Evolutionary conservation across 2,329 filamentous ascomycete species (phyloP).

Genomic region (Cladosporium sp.): DNA sequence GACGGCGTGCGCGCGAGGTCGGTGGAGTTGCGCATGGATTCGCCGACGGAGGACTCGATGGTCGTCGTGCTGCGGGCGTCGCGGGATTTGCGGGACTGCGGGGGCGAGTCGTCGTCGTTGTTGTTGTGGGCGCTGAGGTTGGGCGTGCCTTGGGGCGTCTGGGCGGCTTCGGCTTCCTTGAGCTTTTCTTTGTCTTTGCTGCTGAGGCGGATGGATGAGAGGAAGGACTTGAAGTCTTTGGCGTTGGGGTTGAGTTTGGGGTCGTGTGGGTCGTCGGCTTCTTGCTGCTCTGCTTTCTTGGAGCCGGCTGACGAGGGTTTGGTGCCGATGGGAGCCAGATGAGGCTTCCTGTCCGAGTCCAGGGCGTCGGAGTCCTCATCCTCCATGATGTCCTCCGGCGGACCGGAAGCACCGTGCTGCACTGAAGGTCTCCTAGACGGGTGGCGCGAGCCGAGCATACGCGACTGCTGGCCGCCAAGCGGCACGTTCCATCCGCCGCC

Average conservation of each 20-base stretch:
- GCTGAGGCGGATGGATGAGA: slow-evolving; percentile 40
- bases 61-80: slow-evolving; percentile 37
- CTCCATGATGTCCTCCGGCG: slow-evolving; percentile 48
- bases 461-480: slow-evolving; percentile 35
- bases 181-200: slow-evolving; percentile 34
- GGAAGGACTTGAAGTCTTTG: slow-evolving; percentile 73
- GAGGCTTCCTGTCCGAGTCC: slow-evolving; percentile 43
- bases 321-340: slow-evolving; percentile 70
- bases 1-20: slow-evolving; percentile 27
- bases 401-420: slow-evolving; percentile 65
- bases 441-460: slow-evolving; percentile 52
- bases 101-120: slow-evolving; percentile 29
- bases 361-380: slow-evolving; percentile 42
- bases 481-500: slow-evolving; percentile 34
- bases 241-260: slow-evolving; percentile 77
- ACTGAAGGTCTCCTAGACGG: slow-evolving; percentile 76
- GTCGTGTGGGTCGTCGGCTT: slow-evolving; percentile 44
- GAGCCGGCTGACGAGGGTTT: slow-evolving; percentile 35
- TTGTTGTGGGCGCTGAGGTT: not conserved
- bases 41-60: slow-evolving; percentile 25
- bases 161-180: slow-evolving; percentile 15
- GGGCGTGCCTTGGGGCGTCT: slow-evolving; percentile 10
- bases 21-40: slow-evolving; percentile 22
- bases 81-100: slow-evolving; percentile 35
- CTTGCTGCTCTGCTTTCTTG: slow-evolving; percentile 14